These are phyloP conservation scores for Leptographium flavum DNA, from an alignment of 2,329 filamentous ascomycete genomes.

Conservation along the genomic window DNA sequence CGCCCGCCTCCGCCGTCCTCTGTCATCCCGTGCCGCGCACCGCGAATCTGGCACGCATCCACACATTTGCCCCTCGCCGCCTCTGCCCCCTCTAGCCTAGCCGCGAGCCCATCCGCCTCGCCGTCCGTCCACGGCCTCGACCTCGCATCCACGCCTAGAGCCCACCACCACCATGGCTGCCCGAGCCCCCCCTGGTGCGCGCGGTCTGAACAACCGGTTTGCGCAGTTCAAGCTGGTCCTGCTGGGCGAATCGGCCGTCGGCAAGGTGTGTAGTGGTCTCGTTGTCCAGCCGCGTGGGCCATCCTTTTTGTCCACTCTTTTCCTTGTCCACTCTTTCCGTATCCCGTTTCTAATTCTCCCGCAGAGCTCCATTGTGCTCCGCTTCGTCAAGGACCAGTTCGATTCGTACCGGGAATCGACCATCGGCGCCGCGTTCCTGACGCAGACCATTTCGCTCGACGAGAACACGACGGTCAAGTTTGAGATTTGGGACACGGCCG, in stretches of 20 bases:
- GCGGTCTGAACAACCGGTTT: conserved; percentile 67
- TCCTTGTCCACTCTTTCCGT: too few relatives aligned
- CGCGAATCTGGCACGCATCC: too few relatives aligned
- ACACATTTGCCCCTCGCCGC: too few relatives aligned
- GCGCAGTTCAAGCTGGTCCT: conserved; percentile 98
- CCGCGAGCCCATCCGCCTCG: too few relatives aligned
- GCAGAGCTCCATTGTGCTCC: conserved; percentile 90
- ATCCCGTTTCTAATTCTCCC: too few relatives aligned
- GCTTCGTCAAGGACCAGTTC: conserved; percentile 99
- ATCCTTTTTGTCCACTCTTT: too few relatives aligned
- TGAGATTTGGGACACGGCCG: conserved; percentile 98
- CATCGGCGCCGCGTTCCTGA: conserved; percentile 95
- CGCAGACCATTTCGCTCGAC: conserved; percentile 95
- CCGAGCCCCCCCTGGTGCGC: conserved; percentile 51
- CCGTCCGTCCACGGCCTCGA: neutral
- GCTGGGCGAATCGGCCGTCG: conserved; percentile 92
- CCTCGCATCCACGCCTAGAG: neutral
- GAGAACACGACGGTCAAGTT: conserved; percentile 99
- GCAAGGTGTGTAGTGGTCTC: conserved; percentile 54
- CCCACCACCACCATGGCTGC: conserved; percentile 52
- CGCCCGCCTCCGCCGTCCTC: neutral
- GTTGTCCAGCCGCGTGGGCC: neutral
- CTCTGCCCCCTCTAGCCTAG: too few relatives aligned
- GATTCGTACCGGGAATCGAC: conserved; percentile 94
- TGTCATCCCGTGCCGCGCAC: too few relatives aligned